Base-by-base conservation (phyloP, 345 rosid genomes). In the Geranium brycei region DNA sequence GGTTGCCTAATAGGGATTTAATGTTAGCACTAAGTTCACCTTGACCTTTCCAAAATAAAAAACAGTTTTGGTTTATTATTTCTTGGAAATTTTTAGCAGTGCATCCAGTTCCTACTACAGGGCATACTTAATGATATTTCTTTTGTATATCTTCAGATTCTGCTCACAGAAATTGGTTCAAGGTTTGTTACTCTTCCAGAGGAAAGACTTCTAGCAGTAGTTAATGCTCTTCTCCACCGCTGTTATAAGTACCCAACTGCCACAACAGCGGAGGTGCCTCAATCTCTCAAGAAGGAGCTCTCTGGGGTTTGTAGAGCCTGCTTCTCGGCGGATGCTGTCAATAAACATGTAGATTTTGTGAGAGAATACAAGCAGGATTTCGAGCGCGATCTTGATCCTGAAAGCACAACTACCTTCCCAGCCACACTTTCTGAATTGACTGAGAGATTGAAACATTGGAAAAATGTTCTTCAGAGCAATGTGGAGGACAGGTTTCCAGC, bases 221-320 rank as follows among this genome's bases (percentile, higher is more conserved):
- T 95, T 75, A 95, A 95, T 80, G 97, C 97, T n/a, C 72, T 95
- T 75, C 89, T 95, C 69, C 99, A 88, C 74, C 99, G 97, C 51
- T 95, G 97, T 73, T 95, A 95, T 82, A 95, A 95, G 81, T 95
- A 95, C 66, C 99, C 97, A 41, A 91, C 96, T 62, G 96, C 97
- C 32, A 91, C 97, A 31, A 95, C 95, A 13, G 96, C 93, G 4
- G 99, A 95, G 79, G 99, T 95, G 77, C 99, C 99, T 28, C 95
- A 85, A 67, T 90, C 99, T 69, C 97, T 95, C 19, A 95, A 91
- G 78, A 95, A 95, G 74, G 99, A 91, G 77, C 96, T 95, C 66
- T 91, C 97, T 18, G 99, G 96, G 62, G 99, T 95, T 64, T 95
- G 99, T 80, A 78, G 93, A 79, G 97, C 97, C 69, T 95, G 95